Conservation (phyloP, 495 filamentous ascomycete species). For the Daldinia concentrica region DNA sequence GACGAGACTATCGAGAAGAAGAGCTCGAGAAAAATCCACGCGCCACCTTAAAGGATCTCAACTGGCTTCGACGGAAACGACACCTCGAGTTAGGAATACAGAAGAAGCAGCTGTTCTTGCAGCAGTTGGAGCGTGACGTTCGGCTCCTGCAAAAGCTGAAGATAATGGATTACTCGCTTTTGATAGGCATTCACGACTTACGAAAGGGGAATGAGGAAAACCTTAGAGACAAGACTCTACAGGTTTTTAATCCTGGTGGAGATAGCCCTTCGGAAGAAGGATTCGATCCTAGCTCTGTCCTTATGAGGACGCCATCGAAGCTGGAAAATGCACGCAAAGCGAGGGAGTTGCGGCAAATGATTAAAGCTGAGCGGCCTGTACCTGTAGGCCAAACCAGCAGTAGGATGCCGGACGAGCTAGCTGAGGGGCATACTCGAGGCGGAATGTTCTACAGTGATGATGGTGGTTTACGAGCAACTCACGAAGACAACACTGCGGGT, state of each 20-base stretch:
- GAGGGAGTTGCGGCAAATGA: slow-evolving; percentile 86
- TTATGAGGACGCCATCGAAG: slow-evolving; percentile 93
- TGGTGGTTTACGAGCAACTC: slow-evolving; percentile 91
- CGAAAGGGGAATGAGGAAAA: slow-evolving; percentile 93
- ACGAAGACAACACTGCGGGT: slow-evolving; percentile 83
- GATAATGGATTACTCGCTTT: slow-evolving; percentile 98
- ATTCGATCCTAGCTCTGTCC: slow-evolving; percentile 60
- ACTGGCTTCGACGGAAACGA: slow-evolving; percentile 89
- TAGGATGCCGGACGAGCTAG: slow-evolving; percentile 86
- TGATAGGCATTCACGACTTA: slow-evolving; percentile 93
- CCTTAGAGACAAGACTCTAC: slow-evolving; percentile 90
- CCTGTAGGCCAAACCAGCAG: slow-evolving; percentile 86
- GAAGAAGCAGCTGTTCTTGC: slow-evolving; percentile 86
- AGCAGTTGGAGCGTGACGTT: slow-evolving; percentile 89
- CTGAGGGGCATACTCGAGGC: slow-evolving; percentile 62
- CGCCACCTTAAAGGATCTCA: slow-evolving; percentile 94
- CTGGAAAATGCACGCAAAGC: slow-evolving; percentile 93
- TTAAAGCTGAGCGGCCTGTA: slow-evolving; percentile 90
- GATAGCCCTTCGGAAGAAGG: slow-evolving; percentile 63
- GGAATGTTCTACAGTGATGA: slow-evolving; percentile 86
- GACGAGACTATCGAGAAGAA: slow-evolving; percentile 88
- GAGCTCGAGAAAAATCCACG: slow-evolving; percentile 87
- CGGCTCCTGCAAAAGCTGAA: slow-evolving; percentile 82
- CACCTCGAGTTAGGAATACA: slow-evolving; percentile 86
- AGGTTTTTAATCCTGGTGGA: slow-evolving; percentile 93